A percentile compares a stretch with the other conserved stretches of the same genome.
Conservation (phyloP, 768 basidiomycete genomes). For the Rhodosporidiobolus odoratus region DNA sequence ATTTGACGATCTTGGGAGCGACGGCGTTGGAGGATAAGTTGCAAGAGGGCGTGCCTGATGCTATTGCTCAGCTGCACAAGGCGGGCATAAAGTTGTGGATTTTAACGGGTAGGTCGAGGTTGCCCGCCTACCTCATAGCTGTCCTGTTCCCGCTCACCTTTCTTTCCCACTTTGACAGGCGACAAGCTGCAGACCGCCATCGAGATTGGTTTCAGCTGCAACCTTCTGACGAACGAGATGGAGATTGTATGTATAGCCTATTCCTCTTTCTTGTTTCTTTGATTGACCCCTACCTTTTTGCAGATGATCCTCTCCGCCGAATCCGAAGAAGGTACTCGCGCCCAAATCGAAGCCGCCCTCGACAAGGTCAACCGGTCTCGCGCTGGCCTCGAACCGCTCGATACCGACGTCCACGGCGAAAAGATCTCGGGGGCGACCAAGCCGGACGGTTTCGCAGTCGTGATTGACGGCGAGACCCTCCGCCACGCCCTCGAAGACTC, state of each 20-base stretch:
- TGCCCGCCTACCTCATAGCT: neutral
- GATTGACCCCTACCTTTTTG: neutral
- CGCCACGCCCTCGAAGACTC: constrained; percentile 69
- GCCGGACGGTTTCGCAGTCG: constrained; percentile 77
- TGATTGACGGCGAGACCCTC: constrained; percentile 92
- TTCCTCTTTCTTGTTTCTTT: no score
- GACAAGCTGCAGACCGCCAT: constrained; percentile 98
- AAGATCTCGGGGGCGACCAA: constrained; percentile 27
- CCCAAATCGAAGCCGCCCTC: constrained; percentile 83
- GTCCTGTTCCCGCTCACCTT: neutral
- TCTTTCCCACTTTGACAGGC: constrained; percentile 51
- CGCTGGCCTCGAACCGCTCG: constrained; percentile 21
- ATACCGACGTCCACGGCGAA: constrained; percentile 32
- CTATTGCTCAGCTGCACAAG: constrained; percentile 80
- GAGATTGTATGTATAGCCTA: constrained; percentile 53
- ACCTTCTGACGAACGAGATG: constrained; percentile 87
- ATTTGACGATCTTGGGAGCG: constrained; percentile 77
- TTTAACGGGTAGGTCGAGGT: constrained; percentile 62
- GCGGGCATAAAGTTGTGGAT: constrained; percentile 99
- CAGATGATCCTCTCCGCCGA: constrained; percentile 88
- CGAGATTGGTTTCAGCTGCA: constrained; percentile 95
- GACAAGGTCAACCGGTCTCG: constrained; percentile 78
- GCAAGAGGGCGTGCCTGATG: constrained; percentile 93
- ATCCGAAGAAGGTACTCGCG: constrained; percentile 63
- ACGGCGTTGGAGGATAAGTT: constrained; percentile 96